Conservation (phyloP, 371 early-diverging fungal genomes). For the Mortierella sp. region DNA sequence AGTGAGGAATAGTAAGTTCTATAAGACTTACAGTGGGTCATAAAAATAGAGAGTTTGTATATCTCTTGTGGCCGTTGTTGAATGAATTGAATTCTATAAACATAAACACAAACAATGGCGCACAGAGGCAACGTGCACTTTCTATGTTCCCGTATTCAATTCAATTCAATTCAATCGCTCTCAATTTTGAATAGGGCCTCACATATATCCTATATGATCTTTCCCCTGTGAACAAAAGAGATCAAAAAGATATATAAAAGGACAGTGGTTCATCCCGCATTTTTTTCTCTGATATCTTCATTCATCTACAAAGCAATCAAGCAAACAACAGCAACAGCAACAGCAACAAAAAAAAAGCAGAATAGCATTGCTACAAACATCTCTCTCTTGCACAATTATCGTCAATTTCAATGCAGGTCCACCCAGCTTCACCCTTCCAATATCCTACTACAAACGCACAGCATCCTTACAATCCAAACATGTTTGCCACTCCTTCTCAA, state of each 20-base stretch:
- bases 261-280: neutral
- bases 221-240: neutral
- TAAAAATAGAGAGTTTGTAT: neutral
- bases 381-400: neutral
- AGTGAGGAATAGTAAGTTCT: no score
- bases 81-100: neutral
- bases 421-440: conserved; percentile 23
- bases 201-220: no score
- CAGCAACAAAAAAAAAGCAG: neutral
- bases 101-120: conserved; percentile 12
- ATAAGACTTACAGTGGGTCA: no score
- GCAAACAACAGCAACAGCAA: neutral
- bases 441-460: conserved; percentile 23
- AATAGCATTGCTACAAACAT: conserved; percentile 3
- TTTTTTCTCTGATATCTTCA: conserved; percentile 13
- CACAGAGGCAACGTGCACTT: conserved; percentile 7
- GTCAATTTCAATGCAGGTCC: conserved; percentile 38
- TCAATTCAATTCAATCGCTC: neutral
- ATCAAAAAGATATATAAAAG: conserved; percentile 22
- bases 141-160: neutral
- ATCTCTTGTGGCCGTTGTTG: neutral
- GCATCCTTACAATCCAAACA: conserved; percentile 53
- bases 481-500: conserved; percentile 36
- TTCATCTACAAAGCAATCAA: conserved; percentile 4
- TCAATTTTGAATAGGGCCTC: neutral